Conservation (phyloP, 2,329 filamentous ascomycete species). For the Colletotrichum spinosum region DNA sequence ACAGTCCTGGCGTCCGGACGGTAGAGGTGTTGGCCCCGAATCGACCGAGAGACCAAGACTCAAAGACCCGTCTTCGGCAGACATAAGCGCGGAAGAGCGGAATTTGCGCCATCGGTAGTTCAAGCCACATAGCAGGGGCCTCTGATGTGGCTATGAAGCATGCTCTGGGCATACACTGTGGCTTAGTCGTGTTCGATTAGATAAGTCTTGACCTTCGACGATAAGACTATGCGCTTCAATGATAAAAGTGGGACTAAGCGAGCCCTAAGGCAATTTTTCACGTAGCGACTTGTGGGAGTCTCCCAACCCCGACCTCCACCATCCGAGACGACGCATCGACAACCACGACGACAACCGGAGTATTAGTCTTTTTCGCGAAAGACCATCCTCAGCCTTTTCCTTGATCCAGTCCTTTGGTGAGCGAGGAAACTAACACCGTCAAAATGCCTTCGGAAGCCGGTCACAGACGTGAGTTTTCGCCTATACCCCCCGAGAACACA, state of each 20-base stretch:
- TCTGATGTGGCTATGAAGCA: too few relatives aligned
- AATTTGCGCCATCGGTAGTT: background rate
- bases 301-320: too few relatives aligned
- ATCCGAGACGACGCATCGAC: too few relatives aligned
- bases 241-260: too few relatives aligned
- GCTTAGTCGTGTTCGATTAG: too few relatives aligned
- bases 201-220: too few relatives aligned
- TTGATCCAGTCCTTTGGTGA: slow-evolving; percentile 56
- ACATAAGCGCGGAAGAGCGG: slow-evolving; percentile 9
- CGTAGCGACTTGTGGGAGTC: too few relatives aligned
- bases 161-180: too few relatives aligned
- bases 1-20: slow-evolving; percentile 19
- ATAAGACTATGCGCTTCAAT: too few relatives aligned
- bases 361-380: slow-evolving; percentile 45
- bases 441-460: slow-evolving; percentile 91
- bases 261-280: too few relatives aligned
- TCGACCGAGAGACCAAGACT: slow-evolving; percentile 21
- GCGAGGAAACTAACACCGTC: slow-evolving; percentile 64
- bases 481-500: slow-evolving; percentile 1
- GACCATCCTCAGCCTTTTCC: slow-evolving; percentile 55
- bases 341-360: slow-evolving; percentile 33
- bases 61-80: slow-evolving; percentile 16
- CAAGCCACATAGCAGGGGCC: too few relatives aligned
- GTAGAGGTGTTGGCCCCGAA: slow-evolving; percentile 15
- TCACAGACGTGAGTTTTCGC: slow-evolving; percentile 82